These are phyloP conservation scores for Saccharomycopsis schoenii DNA, from an alignment of 805 yeast species.

Conservation along the genomic window DNA sequence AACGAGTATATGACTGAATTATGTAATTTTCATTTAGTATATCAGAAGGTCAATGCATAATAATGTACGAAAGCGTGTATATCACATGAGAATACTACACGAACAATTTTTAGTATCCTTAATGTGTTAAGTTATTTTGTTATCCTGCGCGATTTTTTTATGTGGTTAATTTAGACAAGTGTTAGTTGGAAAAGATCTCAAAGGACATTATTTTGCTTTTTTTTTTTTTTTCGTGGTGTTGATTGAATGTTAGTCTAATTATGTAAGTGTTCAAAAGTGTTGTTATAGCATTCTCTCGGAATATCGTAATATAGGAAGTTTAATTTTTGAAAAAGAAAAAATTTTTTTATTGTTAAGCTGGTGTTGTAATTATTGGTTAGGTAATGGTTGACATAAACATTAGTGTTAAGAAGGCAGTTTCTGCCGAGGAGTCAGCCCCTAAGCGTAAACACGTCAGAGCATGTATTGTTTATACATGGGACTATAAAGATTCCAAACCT, in stretches of 20 bases:
- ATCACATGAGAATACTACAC: neutral
- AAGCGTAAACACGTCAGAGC: slow-evolving; percentile 94
- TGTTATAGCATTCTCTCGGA: no score
- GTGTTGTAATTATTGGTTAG: neutral
- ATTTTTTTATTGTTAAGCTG: neutral
- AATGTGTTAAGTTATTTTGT: no score
- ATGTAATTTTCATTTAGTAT: no score
- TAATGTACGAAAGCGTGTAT: neutral
- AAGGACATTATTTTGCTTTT: neutral
- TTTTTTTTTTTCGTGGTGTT: no score
- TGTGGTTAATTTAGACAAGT: neutral
- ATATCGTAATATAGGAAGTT: no score
- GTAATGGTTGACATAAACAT: slow-evolving; percentile 23
- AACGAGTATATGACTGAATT: no score
- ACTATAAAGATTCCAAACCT: slow-evolving; percentile 71
- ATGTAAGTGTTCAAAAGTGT: no score
- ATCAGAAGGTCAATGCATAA: no score
- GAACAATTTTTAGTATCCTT: no score
- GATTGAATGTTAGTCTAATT: no score
- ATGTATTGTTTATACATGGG: slow-evolving; percentile 95
- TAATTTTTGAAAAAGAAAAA: no score
- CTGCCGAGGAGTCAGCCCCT: slow-evolving; percentile 81
- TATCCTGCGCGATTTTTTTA: no score
- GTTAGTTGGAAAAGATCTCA: neutral
- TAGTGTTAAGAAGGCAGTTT: slow-evolving; percentile 75